A percentile compares a stretch with the other conserved stretches of the same genome.
phyloP scores from a whole-genome alignment of 2,329 filamentous ascomycete species.

The Colletotrichum navitas region DNA sequence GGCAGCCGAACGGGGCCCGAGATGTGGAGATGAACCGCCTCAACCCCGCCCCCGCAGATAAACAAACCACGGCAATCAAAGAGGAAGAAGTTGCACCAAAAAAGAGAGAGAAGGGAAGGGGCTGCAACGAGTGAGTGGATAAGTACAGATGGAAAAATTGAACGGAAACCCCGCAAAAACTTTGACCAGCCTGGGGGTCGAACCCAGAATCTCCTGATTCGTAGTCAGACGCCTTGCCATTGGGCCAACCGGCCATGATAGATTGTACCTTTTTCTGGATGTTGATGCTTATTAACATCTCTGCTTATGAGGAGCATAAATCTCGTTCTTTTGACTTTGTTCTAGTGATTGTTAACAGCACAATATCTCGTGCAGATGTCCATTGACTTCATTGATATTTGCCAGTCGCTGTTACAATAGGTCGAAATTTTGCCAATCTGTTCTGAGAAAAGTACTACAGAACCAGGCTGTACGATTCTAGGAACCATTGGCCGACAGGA shows the following conservation, averaged over 20 bases:
- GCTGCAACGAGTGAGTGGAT: too few relatives aligned
- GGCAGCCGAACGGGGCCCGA: background rate
- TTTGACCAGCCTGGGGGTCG: conserved; percentile 41
- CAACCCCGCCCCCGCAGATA: background rate
- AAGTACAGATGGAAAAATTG: too few relatives aligned
- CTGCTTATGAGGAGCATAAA: too few relatives aligned
- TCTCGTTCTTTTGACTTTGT: rapidly evolving
- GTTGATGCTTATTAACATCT: rapidly evolving
- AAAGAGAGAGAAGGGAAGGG: too few relatives aligned
- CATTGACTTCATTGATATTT: too few relatives aligned
- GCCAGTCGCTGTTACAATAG: too few relatives aligned
- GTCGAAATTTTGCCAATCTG: too few relatives aligned
- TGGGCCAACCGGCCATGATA: conserved; percentile 49
- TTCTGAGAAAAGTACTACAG: too few relatives aligned
- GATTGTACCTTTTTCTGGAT: background rate
- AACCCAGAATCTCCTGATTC: conserved; percentile 46
- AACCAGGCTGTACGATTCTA: background rate
- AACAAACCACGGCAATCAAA: background rate
- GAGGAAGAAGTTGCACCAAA: too few relatives aligned
- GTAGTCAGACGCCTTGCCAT: conserved; percentile 60
- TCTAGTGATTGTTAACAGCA: background rate
- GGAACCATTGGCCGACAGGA: background rate
- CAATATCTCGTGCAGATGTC: background rate
- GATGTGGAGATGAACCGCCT: background rate
- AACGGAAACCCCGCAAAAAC: background rate